These are phyloP conservation scores for Candida broadrunensis DNA, from an alignment of 805 yeast species.

Conservation along the genomic window DNA sequence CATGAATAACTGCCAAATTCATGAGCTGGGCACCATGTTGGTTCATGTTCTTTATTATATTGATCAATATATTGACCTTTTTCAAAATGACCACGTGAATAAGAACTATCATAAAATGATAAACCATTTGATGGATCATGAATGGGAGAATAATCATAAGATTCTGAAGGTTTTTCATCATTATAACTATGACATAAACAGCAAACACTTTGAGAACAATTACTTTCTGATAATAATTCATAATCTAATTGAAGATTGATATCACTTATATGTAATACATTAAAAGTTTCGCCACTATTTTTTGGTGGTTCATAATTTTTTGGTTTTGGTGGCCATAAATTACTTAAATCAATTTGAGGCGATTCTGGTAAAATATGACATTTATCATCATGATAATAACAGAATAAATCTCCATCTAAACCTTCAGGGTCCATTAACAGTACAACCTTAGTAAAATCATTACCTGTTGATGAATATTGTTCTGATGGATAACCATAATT, in stretches of 20 bases:
- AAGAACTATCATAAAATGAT: slow-evolving; percentile 10
- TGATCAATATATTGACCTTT: slow-evolving; percentile 11
- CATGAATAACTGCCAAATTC: slow-evolving; percentile 61
- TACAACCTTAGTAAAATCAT: slow-evolving; percentile 46
- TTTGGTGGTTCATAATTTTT: slow-evolving; percentile 14
- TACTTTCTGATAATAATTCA: slow-evolving; percentile 54
- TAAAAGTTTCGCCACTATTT: slow-evolving; percentile 37
- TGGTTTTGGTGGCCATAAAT: slow-evolving; percentile 37
- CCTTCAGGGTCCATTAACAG: slow-evolving; percentile 50
- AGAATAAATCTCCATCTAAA: slow-evolving; percentile 46
- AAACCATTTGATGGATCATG: slow-evolving; percentile 1
- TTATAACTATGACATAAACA: slow-evolving; percentile 54
- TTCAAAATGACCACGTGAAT: slow-evolving; percentile 9
- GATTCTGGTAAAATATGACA: slow-evolving; percentile 42
- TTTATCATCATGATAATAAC: slow-evolving; percentile 17
- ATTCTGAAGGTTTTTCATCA: slow-evolving; percentile 22
- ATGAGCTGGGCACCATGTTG: slow-evolving; percentile 46
- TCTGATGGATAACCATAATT: slow-evolving; percentile 28
- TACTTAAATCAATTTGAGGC: slow-evolving; percentile 41
- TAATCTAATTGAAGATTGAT: slow-evolving; percentile 61
- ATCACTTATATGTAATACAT: slow-evolving; percentile 65
- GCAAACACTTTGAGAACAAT: slow-evolving; percentile 56
- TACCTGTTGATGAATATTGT: slow-evolving; percentile 22
- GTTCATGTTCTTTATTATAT: slow-evolving; percentile 14
- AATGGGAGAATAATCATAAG: slow-evolving; percentile 23